These are phyloP conservation scores for Aspergillus heteromorphus DNA, from an alignment of 495 filamentous ascomycete genomes.

Conservation along the genomic window DNA sequence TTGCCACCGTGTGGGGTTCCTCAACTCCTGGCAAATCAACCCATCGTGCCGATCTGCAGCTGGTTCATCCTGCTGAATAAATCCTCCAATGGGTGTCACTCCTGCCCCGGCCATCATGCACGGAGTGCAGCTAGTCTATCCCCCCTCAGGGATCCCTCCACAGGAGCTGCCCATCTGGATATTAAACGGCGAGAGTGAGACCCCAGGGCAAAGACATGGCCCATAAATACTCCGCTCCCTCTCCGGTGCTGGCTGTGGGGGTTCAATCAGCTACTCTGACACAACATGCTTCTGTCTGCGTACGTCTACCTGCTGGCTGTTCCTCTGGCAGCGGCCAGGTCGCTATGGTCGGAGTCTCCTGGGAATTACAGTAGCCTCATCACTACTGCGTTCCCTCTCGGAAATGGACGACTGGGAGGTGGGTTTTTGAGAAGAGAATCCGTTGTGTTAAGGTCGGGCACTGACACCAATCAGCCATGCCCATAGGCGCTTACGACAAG, in stretches of 20 bases:
- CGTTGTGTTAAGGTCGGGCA: not conserved
- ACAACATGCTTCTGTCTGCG: not conserved
- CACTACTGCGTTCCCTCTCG: constrained; percentile 28
- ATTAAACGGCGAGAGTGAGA: too few relatives aligned
- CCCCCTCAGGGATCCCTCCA: too few relatives aligned
- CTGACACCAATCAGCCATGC: constrained; percentile 19
- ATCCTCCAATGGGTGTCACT: not conserved
- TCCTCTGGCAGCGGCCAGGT: constrained; percentile 5
- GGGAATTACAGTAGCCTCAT: constrained; percentile 17
- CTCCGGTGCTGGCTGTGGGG: too few relatives aligned
- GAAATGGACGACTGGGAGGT: constrained; percentile 33
- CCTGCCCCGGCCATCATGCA: not conserved
- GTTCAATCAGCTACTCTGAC: not conserved
- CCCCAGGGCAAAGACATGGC: too few relatives aligned
- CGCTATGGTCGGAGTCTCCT: constrained; percentile 19
- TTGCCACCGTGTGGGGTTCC: too few relatives aligned
- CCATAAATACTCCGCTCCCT: too few relatives aligned
- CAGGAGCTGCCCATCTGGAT: too few relatives aligned
- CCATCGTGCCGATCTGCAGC: not conserved
- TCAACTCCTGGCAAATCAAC: too few relatives aligned
- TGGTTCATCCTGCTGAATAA: not conserved
- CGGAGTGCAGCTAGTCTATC: not conserved
- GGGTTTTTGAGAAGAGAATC: not conserved
- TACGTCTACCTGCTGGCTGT: not conserved
- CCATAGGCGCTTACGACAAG: constrained; percentile 27